Evolutionary conservation across 192 early-diverging fungal genomes (phyloP).

Genomic region (Backusella tarrabulga): DNA sequence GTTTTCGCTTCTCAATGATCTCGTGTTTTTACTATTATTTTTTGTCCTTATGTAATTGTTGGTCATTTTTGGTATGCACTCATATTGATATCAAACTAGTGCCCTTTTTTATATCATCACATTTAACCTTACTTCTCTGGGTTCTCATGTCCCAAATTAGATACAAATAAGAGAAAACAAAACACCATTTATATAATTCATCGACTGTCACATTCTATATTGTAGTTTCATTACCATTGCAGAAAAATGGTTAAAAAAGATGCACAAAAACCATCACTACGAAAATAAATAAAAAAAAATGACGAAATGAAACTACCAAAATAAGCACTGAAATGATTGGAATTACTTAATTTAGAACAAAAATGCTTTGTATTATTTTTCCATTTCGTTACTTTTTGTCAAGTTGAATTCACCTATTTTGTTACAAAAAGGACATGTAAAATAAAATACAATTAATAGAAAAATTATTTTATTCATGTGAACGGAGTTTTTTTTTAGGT

Average conservation of each 20-base stretch:
- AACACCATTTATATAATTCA: not conserved
- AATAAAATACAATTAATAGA: not conserved
- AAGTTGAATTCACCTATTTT: not conserved
- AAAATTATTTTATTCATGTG: not conserved
- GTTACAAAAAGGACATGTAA: conserved; percentile 3
- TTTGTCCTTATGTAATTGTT: not conserved
- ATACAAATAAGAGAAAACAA: not conserved
- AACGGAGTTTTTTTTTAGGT: not conserved
- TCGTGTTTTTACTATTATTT: not conserved
- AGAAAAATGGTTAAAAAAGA: not conserved
- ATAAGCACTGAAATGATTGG: not conserved
- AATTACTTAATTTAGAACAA: not conserved
- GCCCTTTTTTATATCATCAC: not conserved
- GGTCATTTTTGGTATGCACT: not conserved
- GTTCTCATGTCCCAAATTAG: too few species aligned
- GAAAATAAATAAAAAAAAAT: not conserved
- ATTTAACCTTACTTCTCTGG: not conserved
- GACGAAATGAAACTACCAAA: not conserved
- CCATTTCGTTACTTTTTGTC: not conserved
- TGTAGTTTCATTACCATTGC: not conserved
- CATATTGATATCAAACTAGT: not conserved
- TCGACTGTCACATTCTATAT: too few species aligned
- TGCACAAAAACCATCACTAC: not conserved
- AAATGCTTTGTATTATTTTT: not conserved
- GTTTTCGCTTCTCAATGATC: not conserved